Conservation (phyloP, 495 filamentous ascomycete genomes). For the Penicillium dipodomyicola region DNA sequence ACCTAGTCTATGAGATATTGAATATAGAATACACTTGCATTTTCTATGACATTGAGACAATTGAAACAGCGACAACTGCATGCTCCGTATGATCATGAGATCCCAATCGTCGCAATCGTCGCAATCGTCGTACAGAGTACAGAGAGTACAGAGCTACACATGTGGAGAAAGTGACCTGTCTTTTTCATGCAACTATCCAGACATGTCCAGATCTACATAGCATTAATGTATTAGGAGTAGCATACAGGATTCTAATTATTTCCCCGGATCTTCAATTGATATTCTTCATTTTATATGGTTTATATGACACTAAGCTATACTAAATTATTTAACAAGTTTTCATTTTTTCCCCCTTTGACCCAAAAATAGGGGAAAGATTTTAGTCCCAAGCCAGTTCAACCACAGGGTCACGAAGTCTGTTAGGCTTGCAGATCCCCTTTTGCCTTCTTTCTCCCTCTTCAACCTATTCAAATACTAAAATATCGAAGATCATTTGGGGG, state of each 20-base stretch:
- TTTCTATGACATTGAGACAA: background rate
- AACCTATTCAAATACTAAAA: background rate
- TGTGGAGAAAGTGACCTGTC: slow-evolving; percentile 1
- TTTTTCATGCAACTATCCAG: background rate
- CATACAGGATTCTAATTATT: slow-evolving; percentile 3
- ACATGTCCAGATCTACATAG: background rate
- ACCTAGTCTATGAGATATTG: background rate
- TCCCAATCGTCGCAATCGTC: background rate
- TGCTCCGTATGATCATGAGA: background rate
- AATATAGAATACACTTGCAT: background rate
- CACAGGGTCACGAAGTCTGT: slow-evolving; percentile 5
- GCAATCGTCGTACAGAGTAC: background rate
- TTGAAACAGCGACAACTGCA: background rate
- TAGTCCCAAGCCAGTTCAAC: slow-evolving; percentile 1
- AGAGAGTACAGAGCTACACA: background rate
- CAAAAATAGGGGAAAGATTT: slow-evolving; percentile 5
- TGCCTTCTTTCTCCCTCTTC: slow-evolving; percentile 9
- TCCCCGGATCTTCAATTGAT: slow-evolving; percentile 21
- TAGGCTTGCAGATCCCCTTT: slow-evolving; percentile 18
- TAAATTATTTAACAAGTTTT: background rate
- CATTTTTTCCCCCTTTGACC: background rate
- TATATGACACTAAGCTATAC: background rate
- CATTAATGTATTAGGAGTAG: background rate
- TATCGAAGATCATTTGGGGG: background rate
- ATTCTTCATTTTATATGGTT: slow-evolving; percentile 4